phyloP scores from a whole-genome alignment of 345 rosid species.

The Luvunga scandens region DNA sequence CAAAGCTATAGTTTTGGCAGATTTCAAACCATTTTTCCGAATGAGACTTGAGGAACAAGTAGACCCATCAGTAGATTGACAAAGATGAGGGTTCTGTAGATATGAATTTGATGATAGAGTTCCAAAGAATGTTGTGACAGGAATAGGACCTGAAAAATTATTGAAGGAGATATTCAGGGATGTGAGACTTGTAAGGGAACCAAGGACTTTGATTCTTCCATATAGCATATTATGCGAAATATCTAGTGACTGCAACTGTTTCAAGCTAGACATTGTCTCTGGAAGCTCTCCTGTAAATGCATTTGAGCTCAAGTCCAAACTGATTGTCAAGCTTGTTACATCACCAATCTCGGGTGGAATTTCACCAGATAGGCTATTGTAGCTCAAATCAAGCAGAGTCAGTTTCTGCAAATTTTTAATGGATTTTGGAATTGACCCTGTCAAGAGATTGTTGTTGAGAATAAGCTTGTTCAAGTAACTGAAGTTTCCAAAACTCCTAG shows the following conservation, averaged over 20 bases:
- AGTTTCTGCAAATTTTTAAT: slow-evolving; percentile 62
- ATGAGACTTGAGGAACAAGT: slow-evolving; percentile 64
- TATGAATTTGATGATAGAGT: slow-evolving; percentile 61
- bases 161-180: slow-evolving; percentile 83
- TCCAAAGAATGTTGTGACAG: slow-evolving; percentile 80
- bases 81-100: slow-evolving; percentile 61
- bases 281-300: slow-evolving; percentile 69
- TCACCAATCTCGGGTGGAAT: slow-evolving; percentile 77
- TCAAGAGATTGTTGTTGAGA: slow-evolving; percentile 76
- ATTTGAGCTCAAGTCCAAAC: slow-evolving; percentile 76
- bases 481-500: slow-evolving; percentile 77
- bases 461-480: slow-evolving; percentile 93
- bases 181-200: slow-evolving; percentile 85
- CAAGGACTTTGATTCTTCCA: slow-evolving; percentile 70
- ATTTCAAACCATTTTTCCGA: slow-evolving; percentile 45
- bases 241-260: slow-evolving; percentile 86
- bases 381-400: slow-evolving; percentile 85
- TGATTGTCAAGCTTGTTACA: slow-evolving; percentile 77
- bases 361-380: slow-evolving; percentile 64
- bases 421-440: slow-evolving; percentile 71
- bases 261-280: slow-evolving; percentile 57
- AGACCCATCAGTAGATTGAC: slow-evolving; percentile 60
- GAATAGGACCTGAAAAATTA: slow-evolving; percentile 91
- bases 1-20: slow-evolving; percentile 70
- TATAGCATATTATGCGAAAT: slow-evolving; percentile 63